phyloP scores from a whole-genome alignment of 805 yeast genomes.

The Pachysolen tannophilus region DNA sequence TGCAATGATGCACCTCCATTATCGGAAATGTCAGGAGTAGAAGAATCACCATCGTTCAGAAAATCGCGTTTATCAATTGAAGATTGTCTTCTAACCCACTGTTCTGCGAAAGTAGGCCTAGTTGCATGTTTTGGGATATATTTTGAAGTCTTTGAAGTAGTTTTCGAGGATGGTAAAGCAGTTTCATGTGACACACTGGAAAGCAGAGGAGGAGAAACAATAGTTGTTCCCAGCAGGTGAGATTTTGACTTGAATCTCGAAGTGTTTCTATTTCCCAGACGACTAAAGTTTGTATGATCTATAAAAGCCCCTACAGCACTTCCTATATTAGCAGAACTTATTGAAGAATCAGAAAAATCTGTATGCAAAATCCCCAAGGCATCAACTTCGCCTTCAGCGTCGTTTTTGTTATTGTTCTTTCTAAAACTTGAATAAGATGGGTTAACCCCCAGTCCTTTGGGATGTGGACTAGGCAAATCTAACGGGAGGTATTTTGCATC shows the following conservation, averaged over 20 bases:
- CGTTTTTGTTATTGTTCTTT: neutral
- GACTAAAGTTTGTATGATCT: conserved; percentile 16
- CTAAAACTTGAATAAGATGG: conserved; percentile 1
- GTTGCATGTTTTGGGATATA: conserved; percentile 8
- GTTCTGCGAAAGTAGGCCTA: conserved; percentile 19
- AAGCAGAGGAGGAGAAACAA: no score
- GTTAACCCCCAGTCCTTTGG: neutral
- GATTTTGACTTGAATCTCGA: conserved; percentile 7
- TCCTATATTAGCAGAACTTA: conserved; percentile 1
- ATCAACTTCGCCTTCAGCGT: conserved; percentile 17
- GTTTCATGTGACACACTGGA: neutral
- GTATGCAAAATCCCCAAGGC: conserved; percentile 21
- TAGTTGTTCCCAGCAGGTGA: conserved; percentile 1
- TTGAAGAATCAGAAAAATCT: conserved; percentile 14
- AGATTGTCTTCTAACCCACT: conserved; percentile 18
- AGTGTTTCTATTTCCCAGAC: neutral
- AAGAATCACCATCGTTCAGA: no score
- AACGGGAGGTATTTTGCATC: neutral
- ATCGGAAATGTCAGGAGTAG: no score
- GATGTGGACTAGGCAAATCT: no score
- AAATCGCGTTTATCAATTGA: neutral
- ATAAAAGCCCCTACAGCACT: conserved; percentile 13
- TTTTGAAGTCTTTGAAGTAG: no score
- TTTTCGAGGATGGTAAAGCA: neutral
- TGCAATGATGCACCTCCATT: no score